These are phyloP conservation scores for Carallia brachiata DNA, from an alignment of 345 rosid genomes.

Conservation along the genomic window DNA sequence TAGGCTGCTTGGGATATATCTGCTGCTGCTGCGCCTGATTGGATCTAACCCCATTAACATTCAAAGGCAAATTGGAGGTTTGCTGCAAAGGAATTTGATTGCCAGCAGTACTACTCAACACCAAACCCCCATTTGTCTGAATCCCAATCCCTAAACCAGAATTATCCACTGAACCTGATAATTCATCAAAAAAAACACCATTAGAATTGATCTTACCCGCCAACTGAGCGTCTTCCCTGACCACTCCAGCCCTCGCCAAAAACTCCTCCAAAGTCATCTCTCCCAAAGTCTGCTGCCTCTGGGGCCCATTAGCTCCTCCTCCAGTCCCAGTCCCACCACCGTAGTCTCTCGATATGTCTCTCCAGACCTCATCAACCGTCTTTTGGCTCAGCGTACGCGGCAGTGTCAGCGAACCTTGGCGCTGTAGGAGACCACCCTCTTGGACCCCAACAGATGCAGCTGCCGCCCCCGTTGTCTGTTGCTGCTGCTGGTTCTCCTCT, in stretches of 20 bases:
- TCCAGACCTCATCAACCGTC: conserved; percentile 95
- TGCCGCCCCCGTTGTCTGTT: conserved; percentile 24
- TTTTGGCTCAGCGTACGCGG: conserved; percentile 86
- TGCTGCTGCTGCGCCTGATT: conserved; percentile 38
- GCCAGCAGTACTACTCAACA: conserved; percentile 15
- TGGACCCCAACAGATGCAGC: conserved; percentile 27
- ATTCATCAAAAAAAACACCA: conserved; percentile 52
- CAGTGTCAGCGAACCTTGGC: conserved; percentile 86
- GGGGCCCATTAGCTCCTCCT: conserved; percentile 37
- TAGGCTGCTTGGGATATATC: conserved; percentile 60
- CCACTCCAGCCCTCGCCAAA: conserved; percentile 78
- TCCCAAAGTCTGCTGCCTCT: conserved; percentile 86
- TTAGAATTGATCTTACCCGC: conserved; percentile 32
- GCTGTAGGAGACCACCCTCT: conserved; percentile 46
- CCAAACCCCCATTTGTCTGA: conserved; percentile 43
- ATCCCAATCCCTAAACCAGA: conserved; percentile 46
- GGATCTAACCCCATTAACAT: conserved; percentile 51
- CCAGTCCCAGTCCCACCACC: conserved; percentile 34
- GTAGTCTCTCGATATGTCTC: conserved; percentile 58
- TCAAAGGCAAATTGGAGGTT: conserved; percentile 59
- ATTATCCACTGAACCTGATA: conserved; percentile 26
- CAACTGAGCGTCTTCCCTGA: conserved; percentile 64
- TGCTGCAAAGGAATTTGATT: conserved; percentile 53
- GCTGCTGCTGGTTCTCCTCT: conserved; percentile 64
- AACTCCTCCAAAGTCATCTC: conserved; percentile 97